A percentile compares a stretch with the other conserved stretches of the same genome.
Conservation (phyloP, 306 rosid genomes). For the Datisca glomerata region DNA sequence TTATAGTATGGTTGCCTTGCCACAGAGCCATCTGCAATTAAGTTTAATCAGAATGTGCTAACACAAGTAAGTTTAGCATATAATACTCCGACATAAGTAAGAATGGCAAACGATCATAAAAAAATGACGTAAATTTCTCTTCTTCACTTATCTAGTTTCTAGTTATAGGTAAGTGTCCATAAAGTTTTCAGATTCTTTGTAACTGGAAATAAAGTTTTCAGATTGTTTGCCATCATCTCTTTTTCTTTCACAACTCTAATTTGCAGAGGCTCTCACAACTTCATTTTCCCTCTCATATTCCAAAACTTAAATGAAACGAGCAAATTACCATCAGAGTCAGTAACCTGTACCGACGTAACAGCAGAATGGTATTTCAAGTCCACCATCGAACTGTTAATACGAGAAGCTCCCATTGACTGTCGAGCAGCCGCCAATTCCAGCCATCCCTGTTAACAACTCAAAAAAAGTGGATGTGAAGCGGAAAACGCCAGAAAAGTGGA, state of each 20-base stretch:
- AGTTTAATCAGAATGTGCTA: slow-evolving; percentile 6
- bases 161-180: no score
- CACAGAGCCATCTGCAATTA: slow-evolving; percentile 11
- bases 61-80: neutral
- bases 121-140: no score
- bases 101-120: no score
- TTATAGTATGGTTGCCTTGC: slow-evolving; percentile 25
- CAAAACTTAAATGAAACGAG: neutral
- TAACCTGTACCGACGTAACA: slow-evolving; percentile 43
- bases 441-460: slow-evolving; percentile 87
- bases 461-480: no score
- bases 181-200: no score
- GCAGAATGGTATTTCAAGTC: slow-evolving; percentile 65
- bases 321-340: slow-evolving; percentile 29
- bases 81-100: neutral
- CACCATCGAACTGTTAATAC: slow-evolving; percentile 53
- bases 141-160: no score
- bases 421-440: slow-evolving; percentile 77
- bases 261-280: neutral
- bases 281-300: neutral
- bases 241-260: no score
- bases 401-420: slow-evolving; percentile 82
- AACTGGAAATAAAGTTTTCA: no score
- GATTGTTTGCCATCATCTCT: neutral
- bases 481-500: no score